A percentile compares a stretch with the other conserved stretches of the same genome.
These are phyloP conservation scores for Wickerhamiella azymoides DNA, from an alignment of 805 yeast species.

Conservation along the genomic window DNA sequence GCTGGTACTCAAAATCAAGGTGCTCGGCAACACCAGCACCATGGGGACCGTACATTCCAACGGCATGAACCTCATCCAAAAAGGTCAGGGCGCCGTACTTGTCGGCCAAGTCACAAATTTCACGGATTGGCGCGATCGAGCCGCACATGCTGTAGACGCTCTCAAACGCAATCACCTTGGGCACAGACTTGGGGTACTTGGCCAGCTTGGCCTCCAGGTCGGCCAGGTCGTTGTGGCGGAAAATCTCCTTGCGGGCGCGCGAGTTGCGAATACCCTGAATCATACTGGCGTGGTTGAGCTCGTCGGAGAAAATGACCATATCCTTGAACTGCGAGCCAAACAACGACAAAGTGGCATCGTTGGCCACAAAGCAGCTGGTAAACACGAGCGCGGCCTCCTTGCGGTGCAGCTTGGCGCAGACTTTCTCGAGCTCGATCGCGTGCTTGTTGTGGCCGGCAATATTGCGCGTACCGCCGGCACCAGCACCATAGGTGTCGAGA, in stretches of 20 bases:
- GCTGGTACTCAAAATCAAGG: constrained; percentile 64
- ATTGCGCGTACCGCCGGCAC: constrained; percentile 98
- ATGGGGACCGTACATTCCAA: constrained; percentile 97
- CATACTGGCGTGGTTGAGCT: constrained; percentile 94
- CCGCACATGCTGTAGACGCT: constrained; percentile 98
- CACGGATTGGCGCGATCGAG: constrained; percentile 84
- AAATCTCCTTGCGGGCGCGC: constrained; percentile 72
- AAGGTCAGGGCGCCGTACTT: constrained; percentile 95
- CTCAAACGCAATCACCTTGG: constrained; percentile 94
- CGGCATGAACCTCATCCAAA: constrained; percentile 97
- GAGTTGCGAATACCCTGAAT: constrained; percentile 91
- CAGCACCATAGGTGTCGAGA: constrained; percentile 84
- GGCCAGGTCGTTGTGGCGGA: constrained; percentile 75
- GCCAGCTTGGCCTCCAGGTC: constrained; percentile 73
- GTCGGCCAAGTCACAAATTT: constrained; percentile 89
- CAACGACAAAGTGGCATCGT: constrained; percentile 84
- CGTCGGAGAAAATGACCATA: constrained; percentile 85
- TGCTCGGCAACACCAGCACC: constrained; percentile 99
- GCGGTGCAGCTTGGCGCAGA: constrained; percentile 79
- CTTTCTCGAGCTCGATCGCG: constrained; percentile 77
- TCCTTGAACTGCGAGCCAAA: constrained; percentile 84
- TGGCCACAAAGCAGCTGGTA: constrained; percentile 91
- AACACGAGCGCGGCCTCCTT: constrained; percentile 93
- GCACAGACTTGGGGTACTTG: constrained; percentile 69
- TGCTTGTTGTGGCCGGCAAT: constrained; percentile 94